These are phyloP conservation scores for Venturia carpophila DNA, from an alignment of 2,329 filamentous ascomycete species.

Conservation along the genomic window DNA sequence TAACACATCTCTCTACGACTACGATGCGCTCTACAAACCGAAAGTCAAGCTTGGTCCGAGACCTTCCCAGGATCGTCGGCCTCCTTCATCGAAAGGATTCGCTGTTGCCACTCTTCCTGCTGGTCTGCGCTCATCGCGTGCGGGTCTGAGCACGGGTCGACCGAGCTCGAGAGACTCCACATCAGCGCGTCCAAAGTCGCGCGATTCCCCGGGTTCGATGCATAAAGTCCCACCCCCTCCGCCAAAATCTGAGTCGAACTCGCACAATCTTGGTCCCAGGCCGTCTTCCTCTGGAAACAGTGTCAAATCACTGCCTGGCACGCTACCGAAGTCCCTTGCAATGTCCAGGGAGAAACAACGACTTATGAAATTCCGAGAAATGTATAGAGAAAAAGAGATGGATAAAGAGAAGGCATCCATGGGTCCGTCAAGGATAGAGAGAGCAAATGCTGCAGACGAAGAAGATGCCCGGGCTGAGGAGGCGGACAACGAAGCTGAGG, in stretches of 20 bases:
- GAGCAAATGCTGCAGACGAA: not conserved
- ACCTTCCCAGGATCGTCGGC: slow-evolving; percentile 53
- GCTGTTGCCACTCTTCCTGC: slow-evolving; percentile 70
- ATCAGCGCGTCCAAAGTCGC: slow-evolving; percentile 17
- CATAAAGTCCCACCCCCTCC: slow-evolving; percentile 31
- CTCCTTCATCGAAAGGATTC: slow-evolving; percentile 40
- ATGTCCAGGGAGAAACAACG: slow-evolving; percentile 85
- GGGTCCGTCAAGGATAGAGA: not conserved
- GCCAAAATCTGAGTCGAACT: slow-evolving; percentile 29
- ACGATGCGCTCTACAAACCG: slow-evolving; percentile 47
- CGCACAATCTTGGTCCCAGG: slow-evolving; percentile 20
- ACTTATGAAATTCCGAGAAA: slow-evolving; percentile 86
- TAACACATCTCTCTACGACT: slow-evolving; percentile 39
- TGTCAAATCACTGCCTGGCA: slow-evolving; percentile 39
- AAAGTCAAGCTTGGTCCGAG: slow-evolving; percentile 87
- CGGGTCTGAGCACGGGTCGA: slow-evolving; percentile 8
- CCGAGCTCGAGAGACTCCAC: slow-evolving; percentile 12
- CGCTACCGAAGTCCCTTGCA: slow-evolving; percentile 37
- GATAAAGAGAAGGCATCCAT: slow-evolving; percentile 11
- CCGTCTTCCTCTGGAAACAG: slow-evolving; percentile 24
- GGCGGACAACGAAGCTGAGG: slow-evolving; percentile 10
- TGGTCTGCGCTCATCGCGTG: slow-evolving; percentile 44
- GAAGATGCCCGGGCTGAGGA: slow-evolving; percentile 8
- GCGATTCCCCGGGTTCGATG: slow-evolving; percentile 19
- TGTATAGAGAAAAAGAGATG: slow-evolving; percentile 59